Conservation (phyloP, 2,329 filamentous ascomycete genomes). For the Penicillium sp. region DNA sequence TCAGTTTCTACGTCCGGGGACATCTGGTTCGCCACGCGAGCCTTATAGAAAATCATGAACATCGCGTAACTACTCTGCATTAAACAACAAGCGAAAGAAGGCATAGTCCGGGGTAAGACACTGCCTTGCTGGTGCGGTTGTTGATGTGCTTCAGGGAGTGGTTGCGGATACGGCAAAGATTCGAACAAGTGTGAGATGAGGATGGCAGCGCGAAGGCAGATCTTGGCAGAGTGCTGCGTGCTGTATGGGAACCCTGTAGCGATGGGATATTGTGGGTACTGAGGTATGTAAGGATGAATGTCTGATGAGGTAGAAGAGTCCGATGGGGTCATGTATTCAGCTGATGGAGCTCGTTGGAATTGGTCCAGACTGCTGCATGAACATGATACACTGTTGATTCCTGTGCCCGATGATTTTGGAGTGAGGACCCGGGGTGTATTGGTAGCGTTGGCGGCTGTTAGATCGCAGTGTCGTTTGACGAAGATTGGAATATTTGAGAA, state of each 20-base stretch:
- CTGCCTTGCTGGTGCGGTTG: conserved; percentile 14
- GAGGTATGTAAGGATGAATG: conserved; percentile 27
- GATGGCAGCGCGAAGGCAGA: conserved; percentile 43
- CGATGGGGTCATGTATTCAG: conserved; percentile 36
- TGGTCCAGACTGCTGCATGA: conserved; percentile 32
- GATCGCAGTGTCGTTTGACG: conserved; percentile 47
- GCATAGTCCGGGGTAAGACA: conserved; percentile 45
- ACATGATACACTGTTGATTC: conserved; percentile 33
- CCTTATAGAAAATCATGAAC: conserved; percentile 48
- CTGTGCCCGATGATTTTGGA: conserved; percentile 13
- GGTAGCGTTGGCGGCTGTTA: conserved; percentile 33
- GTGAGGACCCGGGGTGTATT: conserved; percentile 5
- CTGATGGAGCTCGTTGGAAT: conserved; percentile 29
- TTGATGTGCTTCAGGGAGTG: conserved; percentile 23
- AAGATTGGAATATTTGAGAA: conserved; percentile 50
- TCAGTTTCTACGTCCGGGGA: conserved; percentile 26
- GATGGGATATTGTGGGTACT: conserved; percentile 32
- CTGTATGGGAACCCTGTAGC: conserved; percentile 43
- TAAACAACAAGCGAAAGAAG: conserved; percentile 48
- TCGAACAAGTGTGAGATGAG: conserved; percentile 45
- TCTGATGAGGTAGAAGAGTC: conserved; percentile 35
- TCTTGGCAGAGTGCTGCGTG: conserved; percentile 42
- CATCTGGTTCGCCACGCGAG: conserved; percentile 37
- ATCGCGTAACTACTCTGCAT: conserved; percentile 51
- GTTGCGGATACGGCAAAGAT: conserved; percentile 39